Conservation (phyloP, 371 early-diverging fungal species). For the Apophysomyces ossiformis region DNA sequence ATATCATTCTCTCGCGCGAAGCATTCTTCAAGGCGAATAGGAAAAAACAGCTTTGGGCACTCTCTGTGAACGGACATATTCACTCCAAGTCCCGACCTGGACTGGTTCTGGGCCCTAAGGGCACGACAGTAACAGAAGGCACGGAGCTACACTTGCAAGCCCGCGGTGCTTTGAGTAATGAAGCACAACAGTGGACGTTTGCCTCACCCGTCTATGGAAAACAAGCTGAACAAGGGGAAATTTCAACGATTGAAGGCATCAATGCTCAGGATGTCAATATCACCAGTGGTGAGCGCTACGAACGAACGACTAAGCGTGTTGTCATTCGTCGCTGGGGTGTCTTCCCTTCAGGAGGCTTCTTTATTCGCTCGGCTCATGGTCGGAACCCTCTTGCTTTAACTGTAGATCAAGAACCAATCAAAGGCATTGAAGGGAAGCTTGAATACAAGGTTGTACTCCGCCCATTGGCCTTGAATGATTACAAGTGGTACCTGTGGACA, state of each 20-base stretch:
- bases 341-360: slow-evolving; percentile 46
- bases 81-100: slow-evolving; percentile 38
- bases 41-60: slow-evolving; percentile 53
- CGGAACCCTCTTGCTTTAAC: slow-evolving; percentile 41
- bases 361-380: slow-evolving; percentile 40
- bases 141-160: slow-evolving; percentile 31
- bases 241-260: slow-evolving; percentile 26
- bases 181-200: slow-evolving; percentile 48
- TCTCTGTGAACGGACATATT: slow-evolving; percentile 50
- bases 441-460: slow-evolving; percentile 38
- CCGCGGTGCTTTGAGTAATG: slow-evolving; percentile 30
- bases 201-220: slow-evolving; percentile 41
- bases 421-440: slow-evolving; percentile 19
- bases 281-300: slow-evolving; percentile 33
- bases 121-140: slow-evolving; percentile 27
- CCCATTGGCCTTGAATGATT: slow-evolving; percentile 42
- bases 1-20: slow-evolving; percentile 44
- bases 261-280: slow-evolving; percentile 23
- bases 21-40: slow-evolving; percentile 40
- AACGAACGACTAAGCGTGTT: slow-evolving; percentile 33
- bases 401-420: slow-evolving; percentile 31
- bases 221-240: slow-evolving; percentile 6
- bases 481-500: slow-evolving; percentile 57
- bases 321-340: slow-evolving; percentile 50
- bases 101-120: slow-evolving; percentile 36